Conservation (phyloP, 2,329 filamentous ascomycete species). For the Plectosphaerella sp. region DNA sequence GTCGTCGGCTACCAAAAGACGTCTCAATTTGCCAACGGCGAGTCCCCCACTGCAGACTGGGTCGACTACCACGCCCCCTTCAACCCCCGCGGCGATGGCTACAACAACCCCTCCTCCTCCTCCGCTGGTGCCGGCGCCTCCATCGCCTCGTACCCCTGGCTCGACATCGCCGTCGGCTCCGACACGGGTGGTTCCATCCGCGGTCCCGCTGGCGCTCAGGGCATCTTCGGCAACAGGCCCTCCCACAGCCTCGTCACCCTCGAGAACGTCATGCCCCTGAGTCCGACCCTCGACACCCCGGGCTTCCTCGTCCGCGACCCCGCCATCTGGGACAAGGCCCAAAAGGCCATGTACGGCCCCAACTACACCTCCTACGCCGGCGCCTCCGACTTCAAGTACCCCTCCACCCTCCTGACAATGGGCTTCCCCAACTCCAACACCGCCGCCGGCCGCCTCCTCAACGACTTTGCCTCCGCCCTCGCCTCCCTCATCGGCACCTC, state of each 20-base stretch:
- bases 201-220: conserved; percentile 36
- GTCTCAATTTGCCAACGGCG: conserved; percentile 36
- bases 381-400: conserved; percentile 1
- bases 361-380: conserved; percentile 25
- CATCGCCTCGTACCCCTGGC: conserved; percentile 36
- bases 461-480: conserved; percentile 21
- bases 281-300: conserved; percentile 35
- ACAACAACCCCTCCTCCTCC: conserved; percentile 37
- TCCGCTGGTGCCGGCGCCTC: conserved; percentile 26
- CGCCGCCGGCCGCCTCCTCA: conserved; percentile 14
- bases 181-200: conserved; percentile 43
- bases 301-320: conserved; percentile 35
- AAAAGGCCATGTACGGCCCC: conserved; percentile 22
- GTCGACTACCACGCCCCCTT: conserved; percentile 32
- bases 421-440: conserved; percentile 16
- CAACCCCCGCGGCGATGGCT: conserved; percentile 42
- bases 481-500: conserved; percentile 19
- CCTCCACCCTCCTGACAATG: conserved; percentile 22
- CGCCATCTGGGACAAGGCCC: conserved; percentile 25
- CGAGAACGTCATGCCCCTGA: conserved; percentile 36
- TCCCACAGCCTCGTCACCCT: conserved; percentile 33
- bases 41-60: conserved; percentile 41
- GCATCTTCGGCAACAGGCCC: conserved; percentile 40
- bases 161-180: conserved; percentile 37
- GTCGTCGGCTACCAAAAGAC: conserved; percentile 42